Evolutionary conservation across 257 asterid genomes (phyloP), one percentile per base, ranked within the genome.

Genomic region (Plantago elongata): DNA sequence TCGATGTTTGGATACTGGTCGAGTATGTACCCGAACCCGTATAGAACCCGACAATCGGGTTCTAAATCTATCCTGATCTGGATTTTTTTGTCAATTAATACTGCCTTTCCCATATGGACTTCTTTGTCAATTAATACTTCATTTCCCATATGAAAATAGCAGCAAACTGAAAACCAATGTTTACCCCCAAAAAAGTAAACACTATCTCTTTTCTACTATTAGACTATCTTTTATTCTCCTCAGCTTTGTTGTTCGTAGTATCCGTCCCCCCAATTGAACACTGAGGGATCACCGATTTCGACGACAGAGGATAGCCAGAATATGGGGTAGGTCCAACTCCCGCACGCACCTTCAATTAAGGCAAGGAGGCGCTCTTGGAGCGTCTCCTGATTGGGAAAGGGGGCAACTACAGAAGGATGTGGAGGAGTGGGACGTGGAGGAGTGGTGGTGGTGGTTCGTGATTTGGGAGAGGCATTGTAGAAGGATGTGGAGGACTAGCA

Each of bases 251-350:
- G n/a, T n/a, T n/a, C n/a, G n/a, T n/a, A 89, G 69, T 82, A 89
- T 7, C 97, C 97, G 61, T 89, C 97, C 16, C 94, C 97, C 97
- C 97, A 89, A 1, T 79, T 80, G 15, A 89, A 61, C 0, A 84
- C 52, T 0, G 89, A 44, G 0, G 84, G 75, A n/a, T 75, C 75
- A 3, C 82, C 77, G 61, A 64, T 70, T 17, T 81, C 91, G 0
- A 62, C 61, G 2, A 61, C 83, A 1, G 95, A 82, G 0, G 83
- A 74, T 51, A 88, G 96, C 98, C 98, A 90, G 80, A 90, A 90
- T 11, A 90, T 90, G 0, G 96, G 95, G 59, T 90, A 90, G 3
- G 98, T 88, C 96, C 96, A 90, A 72, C 76, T 65, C 72, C 88
- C 95, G 4, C 63, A 62, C 2, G 95, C 84, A 57, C 89, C 87